phyloP scores from a whole-genome alignment of 805 yeast species.

The Ascoidea asiatica region DNA sequence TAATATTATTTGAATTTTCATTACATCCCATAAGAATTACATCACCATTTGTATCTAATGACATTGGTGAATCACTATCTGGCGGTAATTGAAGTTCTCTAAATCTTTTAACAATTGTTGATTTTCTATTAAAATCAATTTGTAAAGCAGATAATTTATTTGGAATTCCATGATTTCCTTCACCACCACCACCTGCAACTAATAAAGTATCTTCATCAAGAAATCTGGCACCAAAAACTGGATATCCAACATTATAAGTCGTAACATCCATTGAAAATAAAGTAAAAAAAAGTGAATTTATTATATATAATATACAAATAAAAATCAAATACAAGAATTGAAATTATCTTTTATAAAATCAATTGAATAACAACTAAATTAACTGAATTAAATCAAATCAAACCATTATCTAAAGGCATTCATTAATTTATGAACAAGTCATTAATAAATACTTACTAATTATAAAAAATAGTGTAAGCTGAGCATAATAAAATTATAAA shows the following conservation, averaged over 20 bases:
- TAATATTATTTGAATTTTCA: constrained; percentile 44
- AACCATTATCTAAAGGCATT: no score
- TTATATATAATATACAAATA: no score
- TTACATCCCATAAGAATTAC: constrained; percentile 65
- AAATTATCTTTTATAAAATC: no score
- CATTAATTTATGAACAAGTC: no score
- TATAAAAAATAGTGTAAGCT: no score
- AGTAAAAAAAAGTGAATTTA: no score
- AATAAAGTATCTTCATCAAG: constrained; percentile 44
- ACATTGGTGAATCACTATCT: constrained; percentile 81
- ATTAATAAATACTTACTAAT: no score
- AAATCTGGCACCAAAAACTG: constrained; percentile 71
- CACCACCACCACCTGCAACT: constrained; percentile 93
- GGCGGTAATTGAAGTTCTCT: constrained; percentile 48
- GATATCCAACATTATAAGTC: constrained; percentile 40
- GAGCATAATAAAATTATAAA: no score
- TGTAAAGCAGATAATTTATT: constrained; percentile 63
- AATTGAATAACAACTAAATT: no score
- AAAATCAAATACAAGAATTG: no score
- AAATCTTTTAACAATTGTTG: constrained; percentile 34
- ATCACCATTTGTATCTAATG: constrained; percentile 42
- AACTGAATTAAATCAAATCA: no score
- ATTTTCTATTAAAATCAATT: constrained; percentile 36
- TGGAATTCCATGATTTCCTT: constrained; percentile 78
- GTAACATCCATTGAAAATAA: constrained; percentile 11